Evolutionary conservation across 345 rosid genomes (phyloP).

Genomic region (Eucalyptus leucophloia): DNA sequence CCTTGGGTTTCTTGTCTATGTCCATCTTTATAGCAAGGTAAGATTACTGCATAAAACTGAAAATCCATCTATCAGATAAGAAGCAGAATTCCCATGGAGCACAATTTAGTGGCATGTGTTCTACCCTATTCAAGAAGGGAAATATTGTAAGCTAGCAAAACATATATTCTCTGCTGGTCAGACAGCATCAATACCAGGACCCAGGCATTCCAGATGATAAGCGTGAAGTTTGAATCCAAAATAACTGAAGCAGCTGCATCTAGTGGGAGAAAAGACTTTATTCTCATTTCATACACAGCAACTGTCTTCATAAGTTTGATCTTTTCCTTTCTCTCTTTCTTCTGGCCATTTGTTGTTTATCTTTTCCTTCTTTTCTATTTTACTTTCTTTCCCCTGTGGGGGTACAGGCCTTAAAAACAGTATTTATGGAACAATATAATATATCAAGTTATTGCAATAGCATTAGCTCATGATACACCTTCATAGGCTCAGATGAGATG

Average conservation of each 20-base stretch:
- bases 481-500: neutral
- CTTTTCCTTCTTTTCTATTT: neutral
- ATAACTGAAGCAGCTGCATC: neutral
- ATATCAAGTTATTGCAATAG: neutral
- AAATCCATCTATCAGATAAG: neutral
- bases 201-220: neutral
- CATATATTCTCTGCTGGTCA: neutral
- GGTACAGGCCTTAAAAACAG: neutral
- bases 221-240: neutral
- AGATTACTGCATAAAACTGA: slow-evolving; percentile 41
- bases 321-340: neutral
- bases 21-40: slow-evolving; percentile 74
- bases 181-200: neutral
- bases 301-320: neutral
- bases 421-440: neutral
- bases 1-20: slow-evolving; percentile 20
- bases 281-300: neutral
- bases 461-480: neutral
- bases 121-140: neutral
- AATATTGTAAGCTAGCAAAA: neutral
- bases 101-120: neutral
- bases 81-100: neutral
- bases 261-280: neutral
- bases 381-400: neutral
- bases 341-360: neutral